Conservation (phyloP, 2,329 filamentous ascomycete species). For the Diplodia seriata region DNA sequence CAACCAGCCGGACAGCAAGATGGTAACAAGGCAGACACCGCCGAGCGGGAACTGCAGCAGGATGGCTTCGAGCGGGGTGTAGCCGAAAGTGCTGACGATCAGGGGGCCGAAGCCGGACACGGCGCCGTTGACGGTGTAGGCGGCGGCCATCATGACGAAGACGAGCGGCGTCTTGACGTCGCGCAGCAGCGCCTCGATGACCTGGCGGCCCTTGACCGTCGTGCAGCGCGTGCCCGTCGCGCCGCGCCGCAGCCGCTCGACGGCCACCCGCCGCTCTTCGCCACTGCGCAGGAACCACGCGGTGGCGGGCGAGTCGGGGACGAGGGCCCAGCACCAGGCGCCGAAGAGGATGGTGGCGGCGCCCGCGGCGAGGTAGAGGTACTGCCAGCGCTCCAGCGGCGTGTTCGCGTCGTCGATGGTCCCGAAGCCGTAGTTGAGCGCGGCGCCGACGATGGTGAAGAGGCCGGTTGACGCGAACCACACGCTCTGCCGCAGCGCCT, state of each 20-base stretch:
- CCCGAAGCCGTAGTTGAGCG: conserved; percentile 41
- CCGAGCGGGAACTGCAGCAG: conserved; percentile 78
- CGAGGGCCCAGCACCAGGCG: conserved; percentile 64
- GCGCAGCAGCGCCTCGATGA: conserved; percentile 61
- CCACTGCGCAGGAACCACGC: conserved; percentile 70
- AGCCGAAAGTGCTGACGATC: conserved; percentile 76
- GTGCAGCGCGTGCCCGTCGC: conserved; percentile 70
- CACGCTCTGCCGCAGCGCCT: conserved; percentile 43
- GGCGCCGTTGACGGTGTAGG: conserved; percentile 74
- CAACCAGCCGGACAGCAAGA: conserved; percentile 70
- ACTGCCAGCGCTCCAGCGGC: conserved; percentile 66
- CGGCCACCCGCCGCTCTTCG: conserved; percentile 68
- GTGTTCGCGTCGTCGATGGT: conserved; percentile 43
- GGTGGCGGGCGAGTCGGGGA: conserved; percentile 69
- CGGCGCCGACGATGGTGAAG: conserved; percentile 40
- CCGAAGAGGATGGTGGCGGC: conserved; percentile 70
- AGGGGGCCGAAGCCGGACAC: conserved; percentile 74
- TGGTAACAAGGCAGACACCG: conserved; percentile 69
- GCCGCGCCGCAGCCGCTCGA: conserved; percentile 67
- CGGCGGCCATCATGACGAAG: conserved; percentile 71
- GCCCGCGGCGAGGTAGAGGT: conserved; percentile 72
- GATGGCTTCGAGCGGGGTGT: conserved; percentile 68
- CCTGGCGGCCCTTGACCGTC: conserved; percentile 65
- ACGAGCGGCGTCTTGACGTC: conserved; percentile 71
- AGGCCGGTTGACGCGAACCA: conserved; percentile 41